A percentile compares a stretch with the other conserved stretches of the same genome.
phyloP scores from a whole-genome alignment of 2,329 filamentous ascomycete genomes.

The Exophiala sideris region DNA sequence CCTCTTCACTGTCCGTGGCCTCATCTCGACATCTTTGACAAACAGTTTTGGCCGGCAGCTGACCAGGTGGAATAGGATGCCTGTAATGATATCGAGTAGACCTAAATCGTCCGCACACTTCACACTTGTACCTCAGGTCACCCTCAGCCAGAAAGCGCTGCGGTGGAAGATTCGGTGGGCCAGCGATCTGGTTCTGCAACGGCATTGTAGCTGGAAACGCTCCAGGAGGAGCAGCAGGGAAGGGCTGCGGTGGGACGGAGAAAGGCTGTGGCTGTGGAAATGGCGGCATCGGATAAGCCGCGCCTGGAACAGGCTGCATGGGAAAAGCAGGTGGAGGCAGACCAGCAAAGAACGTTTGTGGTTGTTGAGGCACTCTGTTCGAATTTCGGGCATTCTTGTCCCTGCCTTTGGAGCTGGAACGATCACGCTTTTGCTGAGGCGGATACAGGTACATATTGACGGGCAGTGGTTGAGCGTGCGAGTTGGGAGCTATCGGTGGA shows the following conservation, averaged over 20 bases:
- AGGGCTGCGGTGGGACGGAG: conserved; percentile 1
- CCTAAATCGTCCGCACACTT: conserved; percentile 26
- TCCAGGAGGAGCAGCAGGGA: conserved; percentile 2
- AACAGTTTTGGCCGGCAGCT: conserved; percentile 23
- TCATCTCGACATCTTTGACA: conserved; percentile 25
- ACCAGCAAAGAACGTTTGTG: neutral
- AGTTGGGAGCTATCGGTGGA: conserved; percentile 16
- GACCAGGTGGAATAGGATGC: conserved; percentile 24
- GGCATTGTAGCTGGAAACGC: conserved; percentile 1
- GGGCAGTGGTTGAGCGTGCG: conserved; percentile 17
- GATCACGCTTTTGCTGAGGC: conserved; percentile 10
- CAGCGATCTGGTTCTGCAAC: neutral
- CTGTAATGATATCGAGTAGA: conserved; percentile 27
- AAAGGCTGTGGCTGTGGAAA: conserved; percentile 4
- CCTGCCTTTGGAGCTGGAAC: neutral
- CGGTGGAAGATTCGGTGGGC: neutral
- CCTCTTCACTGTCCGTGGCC: conserved; percentile 26
- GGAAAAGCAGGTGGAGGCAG: conserved; percentile 13
- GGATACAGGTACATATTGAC: conserved; percentile 15
- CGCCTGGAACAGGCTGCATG: conserved; percentile 9
- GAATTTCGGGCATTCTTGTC: conserved; percentile 2
- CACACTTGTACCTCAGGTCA: conserved; percentile 27
- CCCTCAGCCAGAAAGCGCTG: neutral
- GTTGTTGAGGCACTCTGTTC: neutral
- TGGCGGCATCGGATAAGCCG: neutral